phyloP scores from a whole-genome alignment of 768 basidiomycete genomes.

The Cantharellus anzutake region DNA sequence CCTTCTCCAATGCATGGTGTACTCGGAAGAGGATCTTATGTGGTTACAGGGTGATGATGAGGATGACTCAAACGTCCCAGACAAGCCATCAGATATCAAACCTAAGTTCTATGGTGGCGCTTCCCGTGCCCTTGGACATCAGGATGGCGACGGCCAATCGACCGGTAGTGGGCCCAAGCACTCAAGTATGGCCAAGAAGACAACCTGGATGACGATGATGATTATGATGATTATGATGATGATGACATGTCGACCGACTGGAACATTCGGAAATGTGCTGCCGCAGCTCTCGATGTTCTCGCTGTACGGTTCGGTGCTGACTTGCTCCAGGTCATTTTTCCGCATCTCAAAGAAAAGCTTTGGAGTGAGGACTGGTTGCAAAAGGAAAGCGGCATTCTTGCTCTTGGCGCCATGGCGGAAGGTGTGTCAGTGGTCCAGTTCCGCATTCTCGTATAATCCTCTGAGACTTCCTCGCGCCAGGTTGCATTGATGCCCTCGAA shows the following conservation, averaged over 20 bases:
- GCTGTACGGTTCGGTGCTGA: slow-evolving; percentile 87
- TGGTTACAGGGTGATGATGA: slow-evolving; percentile 88
- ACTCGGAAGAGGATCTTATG: slow-evolving; percentile 87
- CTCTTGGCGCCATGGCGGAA: slow-evolving; percentile 96
- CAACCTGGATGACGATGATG: slow-evolving; percentile 74
- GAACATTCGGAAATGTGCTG: slow-evolving; percentile 97
- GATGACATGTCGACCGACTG: slow-evolving; percentile 97
- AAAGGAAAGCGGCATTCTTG: slow-evolving; percentile 87
- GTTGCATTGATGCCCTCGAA: slow-evolving; percentile 90
- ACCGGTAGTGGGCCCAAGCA: not conserved
- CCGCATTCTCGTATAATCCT: not conserved
- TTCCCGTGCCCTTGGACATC: slow-evolving; percentile 62
- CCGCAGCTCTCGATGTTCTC: slow-evolving; percentile 90
- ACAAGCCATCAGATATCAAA: slow-evolving; percentile 91
- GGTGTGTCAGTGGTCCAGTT: slow-evolving; percentile 28
- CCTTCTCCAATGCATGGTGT: slow-evolving; percentile 92
- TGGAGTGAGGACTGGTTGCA: slow-evolving; percentile 90
- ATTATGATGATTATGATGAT: slow-evolving; percentile 81
- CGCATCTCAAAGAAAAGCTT: slow-evolving; percentile 79
- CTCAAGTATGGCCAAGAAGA: slow-evolving; percentile 27
- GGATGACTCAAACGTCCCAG: slow-evolving; percentile 58
- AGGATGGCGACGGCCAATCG: slow-evolving; percentile 22
- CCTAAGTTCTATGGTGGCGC: slow-evolving; percentile 82
- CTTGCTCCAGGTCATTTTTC: slow-evolving; percentile 70
- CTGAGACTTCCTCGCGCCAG: slow-evolving; percentile 22